Evolutionary conservation across 768 basidiomycete species (phyloP), one percentile per base, ranked within the genome.

Genomic region (Lyophyllum decastes): DNA sequence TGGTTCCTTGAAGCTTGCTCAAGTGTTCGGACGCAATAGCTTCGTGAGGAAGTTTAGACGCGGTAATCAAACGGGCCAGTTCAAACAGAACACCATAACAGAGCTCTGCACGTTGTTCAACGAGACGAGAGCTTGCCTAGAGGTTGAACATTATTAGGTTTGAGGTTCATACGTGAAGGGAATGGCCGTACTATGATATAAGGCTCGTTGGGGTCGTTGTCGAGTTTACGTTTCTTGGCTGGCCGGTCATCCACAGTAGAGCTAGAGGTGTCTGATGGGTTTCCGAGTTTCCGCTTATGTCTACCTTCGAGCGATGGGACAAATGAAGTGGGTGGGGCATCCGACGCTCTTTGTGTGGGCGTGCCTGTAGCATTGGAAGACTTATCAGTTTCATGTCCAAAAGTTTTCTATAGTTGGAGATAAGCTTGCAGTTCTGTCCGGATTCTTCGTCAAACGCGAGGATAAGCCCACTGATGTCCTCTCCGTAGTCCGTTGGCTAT

Each of bases 81-180:
- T 85, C 81, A 70, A 76, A 85, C 51, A 78, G 79, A 0, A 79
- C 79, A 3, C 82, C 81, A 59, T 66, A 77, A 0, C 73, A 62
- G 2, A 79, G 55, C 2, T 60, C 55, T 17, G 61, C 51, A 21
- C 51, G 35, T 10, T 55, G 41, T 54, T 68, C 57, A 24, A 67
- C 35, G 10, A 25, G 7, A 2, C 34, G 5, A 14, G 57, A 62
- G 17, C 58, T 45, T 17, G 67, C 62, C 68, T 70, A 22, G n/a
- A 47, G 8, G 51, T 26, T 21, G 22, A 10, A 33, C 52, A 14
- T n/a, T 24, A 21, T 45, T 14, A n/a, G n/a, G n/a, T n/a, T n/a
- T n/a, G n/a, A 19, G 3, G 8, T 35, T 16, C 22, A 17, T 22
- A 22, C 2, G 4, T 41, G 55, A 24, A 46, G 12, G 57, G 9